Evolutionary conservation across 768 basidiomycete species (phyloP).

Genomic region (Pholiota microspora): DNA sequence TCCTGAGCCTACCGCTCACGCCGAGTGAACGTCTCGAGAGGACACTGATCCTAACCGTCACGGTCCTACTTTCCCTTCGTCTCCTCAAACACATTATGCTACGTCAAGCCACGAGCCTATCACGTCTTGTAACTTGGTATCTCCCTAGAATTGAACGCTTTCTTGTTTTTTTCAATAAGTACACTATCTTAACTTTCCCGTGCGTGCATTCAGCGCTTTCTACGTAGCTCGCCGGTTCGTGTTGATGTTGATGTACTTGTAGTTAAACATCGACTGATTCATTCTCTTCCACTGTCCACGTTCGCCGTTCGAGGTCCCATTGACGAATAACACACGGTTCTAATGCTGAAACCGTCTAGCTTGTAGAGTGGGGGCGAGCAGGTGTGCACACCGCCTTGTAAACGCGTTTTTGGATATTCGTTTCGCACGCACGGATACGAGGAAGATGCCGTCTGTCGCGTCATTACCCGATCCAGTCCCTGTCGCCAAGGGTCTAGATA

Average conservation of each 20-base stretch:
- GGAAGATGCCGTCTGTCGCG: too few species aligned
- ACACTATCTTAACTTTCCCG: conserved; percentile 4
- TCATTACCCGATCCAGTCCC: too few species aligned
- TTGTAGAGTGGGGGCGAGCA: not conserved
- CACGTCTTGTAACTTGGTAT: conserved; percentile 3
- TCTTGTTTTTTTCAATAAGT: not conserved
- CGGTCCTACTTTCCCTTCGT: not conserved
- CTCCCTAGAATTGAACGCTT: conserved; percentile 1
- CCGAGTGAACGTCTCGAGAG: conserved; percentile 27
- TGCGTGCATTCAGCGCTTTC: conserved; percentile 6
- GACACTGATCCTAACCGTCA: not conserved
- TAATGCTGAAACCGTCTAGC: not conserved
- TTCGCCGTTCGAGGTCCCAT: not conserved
- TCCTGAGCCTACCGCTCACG: conserved; percentile 32
- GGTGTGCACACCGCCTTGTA: not conserved
- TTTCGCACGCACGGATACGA: too few species aligned
- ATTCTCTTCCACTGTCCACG: not conserved
- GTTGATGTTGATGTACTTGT: conserved; percentile 12
- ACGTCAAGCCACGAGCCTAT: conserved; percentile 1
- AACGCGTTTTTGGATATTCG: not conserved
- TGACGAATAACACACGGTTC: not conserved
- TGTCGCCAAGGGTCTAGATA: too few species aligned
- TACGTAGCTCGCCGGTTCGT: conserved; percentile 8
- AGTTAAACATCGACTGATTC: conserved; percentile 5
- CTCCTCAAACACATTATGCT: conserved; percentile 14